phyloP scores from a whole-genome alignment of 2,329 filamentous ascomycete species.

The Epichloe bromicola region DNA sequence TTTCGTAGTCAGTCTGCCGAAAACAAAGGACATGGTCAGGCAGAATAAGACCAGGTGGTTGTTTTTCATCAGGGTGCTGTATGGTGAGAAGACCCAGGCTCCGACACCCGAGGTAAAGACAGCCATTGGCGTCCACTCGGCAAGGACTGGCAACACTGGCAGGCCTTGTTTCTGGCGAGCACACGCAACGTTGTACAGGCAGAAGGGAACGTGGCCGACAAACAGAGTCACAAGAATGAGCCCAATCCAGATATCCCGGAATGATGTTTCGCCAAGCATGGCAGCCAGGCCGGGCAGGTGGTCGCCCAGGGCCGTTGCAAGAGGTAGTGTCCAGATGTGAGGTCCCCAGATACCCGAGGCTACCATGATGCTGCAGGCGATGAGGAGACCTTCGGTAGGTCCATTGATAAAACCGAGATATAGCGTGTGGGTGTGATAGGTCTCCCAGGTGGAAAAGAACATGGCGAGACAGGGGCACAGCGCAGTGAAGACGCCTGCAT shows the following conservation, averaged over 20 bases:
- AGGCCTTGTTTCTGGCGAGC: constrained; percentile 61
- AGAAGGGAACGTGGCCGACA: constrained; percentile 71
- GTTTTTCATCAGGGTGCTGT: constrained; percentile 66
- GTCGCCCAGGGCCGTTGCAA: constrained; percentile 54
- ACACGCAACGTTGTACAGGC: constrained; percentile 70
- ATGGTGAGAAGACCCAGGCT: constrained; percentile 80
- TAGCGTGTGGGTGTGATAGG: constrained; percentile 93
- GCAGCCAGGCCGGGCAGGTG: constrained; percentile 37
- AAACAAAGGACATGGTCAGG: constrained; percentile 89
- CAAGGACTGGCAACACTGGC: constrained; percentile 68
- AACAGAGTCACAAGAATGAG: constrained; percentile 54
- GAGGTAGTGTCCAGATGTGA: constrained; percentile 67
- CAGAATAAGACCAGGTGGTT: constrained; percentile 90
- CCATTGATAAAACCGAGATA: constrained; percentile 96
- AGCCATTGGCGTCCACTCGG: constrained; percentile 87
- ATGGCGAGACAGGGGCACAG: constrained; percentile 86
- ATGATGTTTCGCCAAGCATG: constrained; percentile 55
- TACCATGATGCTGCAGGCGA: constrained; percentile 78
- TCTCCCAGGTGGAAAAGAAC: constrained; percentile 99
- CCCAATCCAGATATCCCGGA: constrained; percentile 79
- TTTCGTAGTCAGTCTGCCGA: constrained; percentile 96
- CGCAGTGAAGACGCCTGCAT: constrained; percentile 80
- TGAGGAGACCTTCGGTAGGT: constrained; percentile 85
- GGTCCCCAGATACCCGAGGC: constrained; percentile 81
- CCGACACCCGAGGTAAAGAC: constrained; percentile 64